phyloP scores from a whole-genome alignment of 495 filamentous ascomycete genomes.

The Rhypophila decipiens region DNA sequence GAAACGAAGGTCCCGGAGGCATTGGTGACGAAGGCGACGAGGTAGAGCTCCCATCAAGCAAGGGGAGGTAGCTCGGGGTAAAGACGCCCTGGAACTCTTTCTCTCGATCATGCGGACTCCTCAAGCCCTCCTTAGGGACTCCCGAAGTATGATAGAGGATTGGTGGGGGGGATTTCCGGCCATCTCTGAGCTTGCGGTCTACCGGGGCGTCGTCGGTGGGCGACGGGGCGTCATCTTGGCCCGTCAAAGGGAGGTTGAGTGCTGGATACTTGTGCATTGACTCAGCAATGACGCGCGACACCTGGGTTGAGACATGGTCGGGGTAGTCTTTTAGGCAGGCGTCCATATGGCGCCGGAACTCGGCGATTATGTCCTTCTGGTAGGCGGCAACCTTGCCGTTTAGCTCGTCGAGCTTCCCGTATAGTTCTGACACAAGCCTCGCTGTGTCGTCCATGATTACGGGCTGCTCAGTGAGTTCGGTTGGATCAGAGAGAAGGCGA shows the following conservation, averaged over 20 bases:
- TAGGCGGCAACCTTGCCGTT: slow-evolving; percentile 45
- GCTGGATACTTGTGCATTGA: slow-evolving; percentile 36
- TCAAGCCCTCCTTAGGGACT: slow-evolving; percentile 24
- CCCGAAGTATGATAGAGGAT: slow-evolving; percentile 33
- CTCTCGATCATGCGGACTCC: slow-evolving; percentile 46
- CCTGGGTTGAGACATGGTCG: slow-evolving; percentile 36
- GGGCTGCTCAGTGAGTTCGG: slow-evolving; percentile 5
- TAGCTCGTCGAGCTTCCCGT: slow-evolving; percentile 44
- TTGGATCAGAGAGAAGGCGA: slow-evolving; percentile 4
- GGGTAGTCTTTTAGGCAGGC: slow-evolving; percentile 39
- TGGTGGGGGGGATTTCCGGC: slow-evolving; percentile 37
- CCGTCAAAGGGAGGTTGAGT: slow-evolving; percentile 18
- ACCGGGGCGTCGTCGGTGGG: slow-evolving; percentile 10
- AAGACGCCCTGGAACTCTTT: slow-evolving; percentile 54
- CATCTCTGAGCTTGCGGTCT: slow-evolving; percentile 23
- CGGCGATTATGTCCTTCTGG: slow-evolving; percentile 41
- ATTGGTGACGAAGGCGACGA: slow-evolving; percentile 18
- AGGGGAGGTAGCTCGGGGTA: slow-evolving; percentile 52
- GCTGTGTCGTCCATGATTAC: slow-evolving; percentile 42
- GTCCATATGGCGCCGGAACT: slow-evolving; percentile 43
- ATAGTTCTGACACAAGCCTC: slow-evolving; percentile 42
- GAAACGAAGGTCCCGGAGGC: slow-evolving; percentile 10
- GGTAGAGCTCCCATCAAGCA: slow-evolving; percentile 41
- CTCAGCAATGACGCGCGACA: slow-evolving; percentile 37
- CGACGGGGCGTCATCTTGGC: slow-evolving; percentile 11